These are phyloP conservation scores for Moesziomyces globuligerus DNA, from an alignment of 1,284 basidiomycete genomes.

Conservation along the genomic window DNA sequence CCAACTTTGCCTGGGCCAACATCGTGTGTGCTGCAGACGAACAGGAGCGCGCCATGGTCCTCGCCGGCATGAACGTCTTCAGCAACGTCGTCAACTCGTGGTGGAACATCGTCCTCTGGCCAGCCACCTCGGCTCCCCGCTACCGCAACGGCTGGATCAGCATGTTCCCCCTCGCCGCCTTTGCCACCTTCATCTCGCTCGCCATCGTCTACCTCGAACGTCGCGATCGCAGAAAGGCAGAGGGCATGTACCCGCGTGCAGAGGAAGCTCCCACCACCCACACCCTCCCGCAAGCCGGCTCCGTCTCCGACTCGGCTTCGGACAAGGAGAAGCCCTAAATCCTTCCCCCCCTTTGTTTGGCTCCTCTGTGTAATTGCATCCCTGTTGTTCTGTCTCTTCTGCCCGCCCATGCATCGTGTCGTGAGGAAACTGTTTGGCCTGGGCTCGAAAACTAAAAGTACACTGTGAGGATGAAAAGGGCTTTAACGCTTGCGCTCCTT, in stretches of 20 bases:
- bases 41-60: constrained; percentile 58
- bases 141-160: constrained; percentile 58
- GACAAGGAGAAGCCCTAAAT: constrained; percentile 16
- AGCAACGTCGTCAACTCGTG: constrained; percentile 53
- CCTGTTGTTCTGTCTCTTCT: too few species aligned
- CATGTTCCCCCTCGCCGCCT: constrained; percentile 40
- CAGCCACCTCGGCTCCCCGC: constrained; percentile 51
- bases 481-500: constrained; percentile 53
- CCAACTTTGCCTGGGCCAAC: constrained; percentile 66
- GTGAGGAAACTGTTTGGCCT: too few species aligned
- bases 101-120: constrained; percentile 60
- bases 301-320: constrained; percentile 5
- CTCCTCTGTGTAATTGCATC: not conserved
- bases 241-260: constrained; percentile 1
- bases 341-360: not conserved
- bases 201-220: constrained; percentile 37
- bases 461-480: too few species aligned
- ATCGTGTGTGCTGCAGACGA: constrained; percentile 53
- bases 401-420: too few species aligned
- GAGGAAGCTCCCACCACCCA: constrained; percentile 7
- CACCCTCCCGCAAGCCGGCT: constrained; percentile 6
- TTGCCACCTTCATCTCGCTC: constrained; percentile 30
- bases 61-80: constrained; percentile 53
- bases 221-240: constrained; percentile 18
- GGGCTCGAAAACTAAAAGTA: not conserved